Evolutionary conservation across 192 early-diverging fungal genomes (phyloP), one percentile per base, ranked within the genome.

Genomic region (Entomortierella beljakovae): DNA sequence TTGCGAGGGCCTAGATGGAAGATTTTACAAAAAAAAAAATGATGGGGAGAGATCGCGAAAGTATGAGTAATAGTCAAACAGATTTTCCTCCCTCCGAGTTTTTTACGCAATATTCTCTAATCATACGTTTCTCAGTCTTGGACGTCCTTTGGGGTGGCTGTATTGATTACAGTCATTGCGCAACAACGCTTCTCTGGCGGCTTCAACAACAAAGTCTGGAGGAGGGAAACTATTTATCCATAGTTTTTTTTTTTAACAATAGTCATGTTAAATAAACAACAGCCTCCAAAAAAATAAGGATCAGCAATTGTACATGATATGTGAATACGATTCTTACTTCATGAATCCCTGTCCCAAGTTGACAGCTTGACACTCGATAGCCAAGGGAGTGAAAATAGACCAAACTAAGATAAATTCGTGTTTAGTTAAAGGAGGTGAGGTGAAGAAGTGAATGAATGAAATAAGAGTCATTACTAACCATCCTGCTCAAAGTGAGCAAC

Each of bases 311-410:
- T 4, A 53, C 51, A 53, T 53, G 22, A 53, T 28, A 53, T 15
- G 6, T 35, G 15, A 16, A 53, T 53, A 6, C n/a, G 51, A 2
- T 22, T 31, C 61, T 61, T 87, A 88, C 88, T 89, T 90, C 92
- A 93, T 92, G 54, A 87, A 94, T 1, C 89, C 94, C 81, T 98
- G 97, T 2, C 97, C 97, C 18, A 97, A 86, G 83, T 99, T 97
- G 71, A 97, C 94, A 7, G 97, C 95, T 38, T 90, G 87, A 58
- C 93, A 90, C 61, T 94, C 90, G 6, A 87, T 85, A 16, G 95
- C 91, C 51, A 95, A 84, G 28, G 92, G 95, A 28, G 94, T 97
- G 82, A 96, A 97, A 77, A 94, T 89, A 26, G 91, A 92, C 93
- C 93, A 94, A 8, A 94, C 91, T 89, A 67, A n/a, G 15, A 11